Evolutionary conservation across 2,329 filamentous ascomycete genomes (phyloP).

Genomic region (Colletotrichum karsti): DNA sequence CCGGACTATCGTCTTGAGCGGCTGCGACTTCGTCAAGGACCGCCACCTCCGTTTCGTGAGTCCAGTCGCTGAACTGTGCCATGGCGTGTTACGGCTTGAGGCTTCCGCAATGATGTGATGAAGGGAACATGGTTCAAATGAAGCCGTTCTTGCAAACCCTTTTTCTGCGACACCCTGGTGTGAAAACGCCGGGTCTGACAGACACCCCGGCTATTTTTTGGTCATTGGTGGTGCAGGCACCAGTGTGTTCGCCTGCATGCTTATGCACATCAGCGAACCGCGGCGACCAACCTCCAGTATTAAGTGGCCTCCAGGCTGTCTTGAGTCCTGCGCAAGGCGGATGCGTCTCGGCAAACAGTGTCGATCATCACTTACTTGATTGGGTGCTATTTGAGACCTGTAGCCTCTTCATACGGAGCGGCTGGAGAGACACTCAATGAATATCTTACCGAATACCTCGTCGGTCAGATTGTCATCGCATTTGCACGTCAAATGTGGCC

Average conservation of each 20-base stretch:
- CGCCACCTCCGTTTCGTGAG: conserved; percentile 12
- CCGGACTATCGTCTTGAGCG: neutral
- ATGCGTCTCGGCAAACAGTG: neutral
- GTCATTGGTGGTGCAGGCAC: neutral
- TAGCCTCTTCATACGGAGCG: neutral
- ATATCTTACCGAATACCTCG: too few relatives aligned
- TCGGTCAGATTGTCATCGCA: too few relatives aligned
- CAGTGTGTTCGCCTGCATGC: neutral
- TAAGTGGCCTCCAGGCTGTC: too few relatives aligned
- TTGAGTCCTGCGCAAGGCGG: too few relatives aligned
- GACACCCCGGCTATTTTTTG: neutral
- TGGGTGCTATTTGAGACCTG: neutral
- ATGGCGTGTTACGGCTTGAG: too few relatives aligned
- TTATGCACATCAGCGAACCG: neutral
- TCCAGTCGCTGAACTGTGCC: conserved; percentile 1
- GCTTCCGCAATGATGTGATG: too few relatives aligned
- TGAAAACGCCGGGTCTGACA: neutral
- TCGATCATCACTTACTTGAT: neutral
- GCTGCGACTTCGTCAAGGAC: conserved; percentile 4
- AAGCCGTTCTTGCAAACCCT: neutral
- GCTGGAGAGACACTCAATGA: neutral
- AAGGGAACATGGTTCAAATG: too few relatives aligned
- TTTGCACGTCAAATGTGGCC: neutral
- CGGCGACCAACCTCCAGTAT: neutral
- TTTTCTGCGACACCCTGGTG: neutral